Base-by-base conservation (phyloP, 2,329 filamentous ascomycete species). In the Boeremia exigua region DNA sequence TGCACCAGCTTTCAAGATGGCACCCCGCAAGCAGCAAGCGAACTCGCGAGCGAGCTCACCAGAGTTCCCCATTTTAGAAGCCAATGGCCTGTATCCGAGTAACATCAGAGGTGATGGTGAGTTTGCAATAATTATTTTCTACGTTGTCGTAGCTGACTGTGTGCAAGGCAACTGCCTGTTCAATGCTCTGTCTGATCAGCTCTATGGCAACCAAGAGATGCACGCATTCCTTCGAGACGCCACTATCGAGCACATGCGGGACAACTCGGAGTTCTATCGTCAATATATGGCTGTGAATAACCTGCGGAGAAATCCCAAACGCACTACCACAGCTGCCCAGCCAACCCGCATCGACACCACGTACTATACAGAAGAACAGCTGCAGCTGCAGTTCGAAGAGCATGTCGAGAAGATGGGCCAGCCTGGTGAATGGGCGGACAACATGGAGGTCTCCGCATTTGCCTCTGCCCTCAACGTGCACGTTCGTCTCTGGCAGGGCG, bases 401-500 rank as follows among this genome's bases (percentile, higher is more conserved):
- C 85, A 87, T 70, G 77, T 90, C 11, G 75, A 80, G 58, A 78
- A 80, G 52, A 88, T 89, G 81, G 81, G 84, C 28, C 81, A 82
- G 65, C 79, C 81, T 28, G 84, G 84, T 47, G 83, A 83, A 34
- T 90, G 84, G 75, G 88, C 86, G 25, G 87, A 88, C 68, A 86
- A 89, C 55, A 81, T 88, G 76, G 86, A 89, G 74, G 82, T 91
- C 39, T 81, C 82, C 29, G 88, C 88, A 6, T 90, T 90, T 72
- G 83, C 84, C 27, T 81, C 84, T 52, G 83, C 82, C 19, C 88
- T 82, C 69, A 79, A 82, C 46, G 82, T 82, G 48, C 83, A 89
- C 69, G 84, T 90, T 50, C 82, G 82, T 63, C 84, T 89, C 52
- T 88, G 86, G 74, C 77, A 83, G 74, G 65, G 80, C 70, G 80